These are phyloP conservation scores for Colletotrichum tofieldiae DNA, from an alignment of 2,329 filamentous ascomycete species.

Conservation along the genomic window DNA sequence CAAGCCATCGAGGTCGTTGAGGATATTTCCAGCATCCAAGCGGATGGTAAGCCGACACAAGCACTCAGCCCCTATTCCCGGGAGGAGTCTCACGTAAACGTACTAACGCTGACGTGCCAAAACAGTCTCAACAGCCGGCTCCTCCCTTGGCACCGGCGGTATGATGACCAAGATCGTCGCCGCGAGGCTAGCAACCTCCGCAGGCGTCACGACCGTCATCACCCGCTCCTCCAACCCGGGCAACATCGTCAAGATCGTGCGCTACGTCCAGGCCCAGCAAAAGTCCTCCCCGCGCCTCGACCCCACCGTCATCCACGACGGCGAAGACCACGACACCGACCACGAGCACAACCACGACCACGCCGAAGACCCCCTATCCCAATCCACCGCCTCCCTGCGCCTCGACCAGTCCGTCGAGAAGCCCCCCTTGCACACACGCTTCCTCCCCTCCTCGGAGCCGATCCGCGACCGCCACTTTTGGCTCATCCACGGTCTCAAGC, in stretches of 20 bases:
- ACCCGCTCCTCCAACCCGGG: conserved; percentile 94
- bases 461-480: conserved; percentile 97
- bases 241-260: conserved; percentile 90
- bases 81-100: not conserved
- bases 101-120: not conserved
- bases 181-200: conserved; percentile 91
- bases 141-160: conserved; percentile 90
- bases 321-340: conserved; percentile 39
- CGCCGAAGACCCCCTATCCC: conserved; percentile 55
- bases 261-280: conserved; percentile 77
- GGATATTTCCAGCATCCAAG: conserved; percentile 86
- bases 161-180: conserved; percentile 99
- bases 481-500: conserved; percentile 92
- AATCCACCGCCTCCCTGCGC: conserved; percentile 60
- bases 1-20: conserved; percentile 93
- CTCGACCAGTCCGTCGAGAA: conserved; percentile 53
- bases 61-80: not conserved
- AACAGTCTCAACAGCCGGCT: conserved; percentile 88
- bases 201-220: conserved; percentile 95
- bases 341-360: conserved; percentile 47
- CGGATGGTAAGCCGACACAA: conserved; percentile 73
- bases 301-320: conserved; percentile 32
- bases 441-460: conserved; percentile 86
- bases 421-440: conserved; percentile 89
- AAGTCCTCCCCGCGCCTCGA: conserved; percentile 47